Percentiles rank a stretch among this genome's conserved stretches.
Conservation (phyloP, 1,139 yeast genomes). For the Protomyces pachydermus region DNA sequence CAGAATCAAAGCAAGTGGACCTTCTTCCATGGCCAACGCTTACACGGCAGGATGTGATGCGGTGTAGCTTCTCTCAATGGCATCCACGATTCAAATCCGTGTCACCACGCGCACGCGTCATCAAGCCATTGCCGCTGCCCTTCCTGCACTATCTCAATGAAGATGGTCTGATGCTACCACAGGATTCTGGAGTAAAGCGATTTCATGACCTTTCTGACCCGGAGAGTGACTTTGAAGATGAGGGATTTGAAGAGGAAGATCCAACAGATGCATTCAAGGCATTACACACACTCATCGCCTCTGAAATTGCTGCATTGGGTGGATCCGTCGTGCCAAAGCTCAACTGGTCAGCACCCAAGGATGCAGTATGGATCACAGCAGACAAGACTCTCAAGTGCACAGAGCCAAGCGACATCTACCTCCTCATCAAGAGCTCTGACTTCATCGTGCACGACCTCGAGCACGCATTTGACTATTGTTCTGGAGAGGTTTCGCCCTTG, state of each 20-base stretch:
- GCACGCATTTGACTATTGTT: constrained; percentile 54
- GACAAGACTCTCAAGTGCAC: constrained; percentile 69
- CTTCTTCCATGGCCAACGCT: constrained; percentile 10
- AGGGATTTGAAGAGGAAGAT: constrained; percentile 25
- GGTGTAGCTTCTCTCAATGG: constrained; percentile 76
- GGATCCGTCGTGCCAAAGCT: constrained; percentile 78
- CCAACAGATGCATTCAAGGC: constrained; percentile 50
- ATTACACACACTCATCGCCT: constrained; percentile 52
- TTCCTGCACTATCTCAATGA: constrained; percentile 66
- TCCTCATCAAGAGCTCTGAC: constrained; percentile 78
- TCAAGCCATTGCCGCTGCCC: constrained; percentile 59
- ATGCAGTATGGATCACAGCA: constrained; percentile 85
- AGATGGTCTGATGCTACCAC: constrained; percentile 73
- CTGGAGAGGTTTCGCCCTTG: constrained; percentile 31
- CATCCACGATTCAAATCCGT: constrained; percentile 50
- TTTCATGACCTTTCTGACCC: constrained; percentile 47
- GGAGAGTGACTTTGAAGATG: constrained; percentile 34
- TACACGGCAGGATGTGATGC: constrained; percentile 36
- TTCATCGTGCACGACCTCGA: constrained; percentile 80
- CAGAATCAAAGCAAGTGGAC: background rate
- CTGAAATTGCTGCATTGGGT: constrained; percentile 44
- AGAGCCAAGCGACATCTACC: constrained; percentile 65
- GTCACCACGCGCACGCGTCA: constrained; percentile 51
- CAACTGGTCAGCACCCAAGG: constrained; percentile 96
- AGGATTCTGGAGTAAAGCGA: constrained; percentile 57